Base-by-base conservation (phyloP, 306 rosid species). In the Begonia masoniana region DNA sequence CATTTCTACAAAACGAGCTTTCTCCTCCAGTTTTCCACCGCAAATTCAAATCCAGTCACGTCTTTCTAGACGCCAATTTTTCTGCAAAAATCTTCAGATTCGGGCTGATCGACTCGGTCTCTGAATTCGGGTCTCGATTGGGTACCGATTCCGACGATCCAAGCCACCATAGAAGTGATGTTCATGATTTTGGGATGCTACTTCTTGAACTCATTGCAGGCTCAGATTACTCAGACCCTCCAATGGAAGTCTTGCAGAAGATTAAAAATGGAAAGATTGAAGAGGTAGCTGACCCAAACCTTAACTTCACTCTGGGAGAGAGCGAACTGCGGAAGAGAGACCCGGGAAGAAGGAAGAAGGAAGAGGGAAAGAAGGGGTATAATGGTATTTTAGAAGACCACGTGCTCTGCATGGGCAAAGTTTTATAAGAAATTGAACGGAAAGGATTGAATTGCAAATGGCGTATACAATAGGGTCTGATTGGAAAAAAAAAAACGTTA, bases 141-240 rank as follows among this genome's bases (percentile, higher is more conserved):
- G 24, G 24, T 31, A 31, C 39, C 39, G 71, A 54, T 57, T 63
- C 47, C 6, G 68, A 64, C 54, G 65, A 65, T 35, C 64, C 62
- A 0, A 51, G 14, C 16, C 54, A 73, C 8, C 72, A 72, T 55
- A 72, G 69, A 55, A 86, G 70, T 15, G 99, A 91, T 70, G 94
- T 91, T 35, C 86, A 76, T 50, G 86, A 87, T 59, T 59, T 91
- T 66, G 99, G 99, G 3, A 48, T 83, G 46, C 15, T 91, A 55
- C 88, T 91, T 57, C 79, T 83, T 51, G 87, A 91, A 77, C 79
- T 83, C 9, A 82, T 91, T 31, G 72, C 85, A 21, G 99, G 99
- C 47, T 75, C 92, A 63, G 75, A 76, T 55, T 67, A 64, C 26
- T 36, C 76, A 76, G 84, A 86, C 56, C 58, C 72, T 7, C 92